These are phyloP conservation scores for Suillus subaureus DNA, from an alignment of 768 basidiomycete genomes.

Conservation along the genomic window DNA sequence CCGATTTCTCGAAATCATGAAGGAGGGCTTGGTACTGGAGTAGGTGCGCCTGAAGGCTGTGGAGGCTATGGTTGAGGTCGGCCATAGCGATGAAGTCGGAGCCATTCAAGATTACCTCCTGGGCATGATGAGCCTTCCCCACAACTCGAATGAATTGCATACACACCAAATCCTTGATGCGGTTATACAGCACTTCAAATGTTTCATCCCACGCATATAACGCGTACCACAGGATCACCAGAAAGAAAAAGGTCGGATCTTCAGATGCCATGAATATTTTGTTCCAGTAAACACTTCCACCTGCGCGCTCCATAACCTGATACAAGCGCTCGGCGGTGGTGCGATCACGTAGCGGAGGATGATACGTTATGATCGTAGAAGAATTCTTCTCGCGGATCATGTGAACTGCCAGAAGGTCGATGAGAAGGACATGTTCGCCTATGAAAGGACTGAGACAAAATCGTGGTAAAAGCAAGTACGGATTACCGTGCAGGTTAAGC, in stretches of 20 bases:
- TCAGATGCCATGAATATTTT: constrained; percentile 19
- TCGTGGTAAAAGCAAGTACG: background rate
- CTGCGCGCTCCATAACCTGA: constrained; percentile 33
- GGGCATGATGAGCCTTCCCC: background rate
- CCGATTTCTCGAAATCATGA: constrained; percentile 48
- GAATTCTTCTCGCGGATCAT: constrained; percentile 32
- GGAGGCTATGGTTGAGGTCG: constrained; percentile 50
- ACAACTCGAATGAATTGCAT: constrained; percentile 18
- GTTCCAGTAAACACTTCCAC: constrained; percentile 31
- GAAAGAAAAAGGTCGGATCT: constrained; percentile 52
- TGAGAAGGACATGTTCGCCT: constrained; percentile 29
- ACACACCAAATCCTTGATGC: constrained; percentile 50
- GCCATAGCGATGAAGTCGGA: constrained; percentile 47
- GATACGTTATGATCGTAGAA: constrained; percentile 39
- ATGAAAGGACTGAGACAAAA: background rate
- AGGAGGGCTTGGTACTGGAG: constrained; percentile 51
- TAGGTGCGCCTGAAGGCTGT: constrained; percentile 52
- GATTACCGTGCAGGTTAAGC: background rate
- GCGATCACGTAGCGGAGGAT: constrained; percentile 26
- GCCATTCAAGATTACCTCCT: constrained; percentile 30
- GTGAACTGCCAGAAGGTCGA: constrained; percentile 42
- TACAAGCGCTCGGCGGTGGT: constrained; percentile 31
- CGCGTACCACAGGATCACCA: constrained; percentile 52
- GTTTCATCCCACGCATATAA: constrained; percentile 58
- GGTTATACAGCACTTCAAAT: constrained; percentile 45